Base-by-base conservation (phyloP, 306 rosid genomes). In the Neltuma alba region DNA sequence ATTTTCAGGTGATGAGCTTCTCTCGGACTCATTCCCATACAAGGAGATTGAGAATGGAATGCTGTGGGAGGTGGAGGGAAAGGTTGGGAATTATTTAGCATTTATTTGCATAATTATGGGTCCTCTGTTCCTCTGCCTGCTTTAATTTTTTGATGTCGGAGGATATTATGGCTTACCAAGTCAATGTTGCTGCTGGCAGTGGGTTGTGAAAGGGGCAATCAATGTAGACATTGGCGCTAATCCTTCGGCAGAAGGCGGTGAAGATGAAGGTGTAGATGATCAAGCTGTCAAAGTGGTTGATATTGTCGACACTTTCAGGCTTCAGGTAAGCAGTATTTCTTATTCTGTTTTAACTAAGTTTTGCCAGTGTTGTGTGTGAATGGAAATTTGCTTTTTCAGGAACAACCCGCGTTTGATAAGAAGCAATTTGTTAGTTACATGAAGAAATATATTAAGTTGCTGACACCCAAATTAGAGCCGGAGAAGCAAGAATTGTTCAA, bases 191-290 rank as follows among this genome's bases (percentile, higher is more conserved):
- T 66, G 72, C 16, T 72, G 55, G 44, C 78, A 94, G 98, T 92
- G 99, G 99, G 96, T 92, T 79, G 92, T 92, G 76, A 88, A 92
- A 85, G 98, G 99, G 76, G 92, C 92, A 16, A n/a, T 95, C 7
- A 70, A 89, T 76, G 94, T 95, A 61, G 86, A 95, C 77, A 95
- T 92, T n/a, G 98, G 98, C 66, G 98, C 99, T 11, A 95, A 95
- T 80, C 99, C 99, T 72, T 94, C 97, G 14, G 97, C 97, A 21
- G 97, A 94, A 79, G 97, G 97, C n/a, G 97, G 82, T 2, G 98
- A 48, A 0, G 99, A 91, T 4, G 97, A 94, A 63, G 95, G 95
- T 57, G 97, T 94, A 60, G 97, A 94, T 83, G 97, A 92, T 76
- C 89, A 91, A 72, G 70, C 90, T 58, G 89, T 76, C 3, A 94